Conservation (phyloP, 805 yeast genomes). For the Zygosaccharomyces siamensis region DNA sequence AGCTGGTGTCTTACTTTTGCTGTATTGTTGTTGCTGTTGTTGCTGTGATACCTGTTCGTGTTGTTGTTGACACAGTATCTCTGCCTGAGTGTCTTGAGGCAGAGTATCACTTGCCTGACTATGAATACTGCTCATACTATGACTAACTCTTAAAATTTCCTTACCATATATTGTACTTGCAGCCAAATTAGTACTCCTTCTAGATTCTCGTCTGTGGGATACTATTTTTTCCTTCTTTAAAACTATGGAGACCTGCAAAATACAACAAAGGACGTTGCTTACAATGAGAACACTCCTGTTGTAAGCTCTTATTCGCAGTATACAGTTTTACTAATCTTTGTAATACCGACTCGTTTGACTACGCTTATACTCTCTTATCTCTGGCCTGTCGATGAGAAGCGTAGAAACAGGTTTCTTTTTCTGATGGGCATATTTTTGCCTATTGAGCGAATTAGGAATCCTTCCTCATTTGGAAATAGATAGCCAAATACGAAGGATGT, state of each 20-base stretch:
- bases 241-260: not conserved
- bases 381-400: too few species aligned
- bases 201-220: not conserved
- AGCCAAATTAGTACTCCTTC: not conserved
- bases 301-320: too few species aligned
- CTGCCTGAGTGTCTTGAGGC: slow-evolving; percentile 1
- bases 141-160: not conserved
- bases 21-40: slow-evolving; percentile 8
- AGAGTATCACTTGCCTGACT: slow-evolving; percentile 21
- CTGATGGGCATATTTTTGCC: slow-evolving; percentile 1
- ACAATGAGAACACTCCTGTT: too few species aligned
- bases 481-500: not conserved
- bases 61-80: not conserved
- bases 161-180: not conserved
- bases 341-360: too few species aligned
- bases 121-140: slow-evolving; percentile 24
- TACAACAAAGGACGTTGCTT: not conserved
- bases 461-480: not conserved
- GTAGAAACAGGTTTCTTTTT: not conserved
- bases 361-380: too few species aligned
- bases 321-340: too few species aligned
- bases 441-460: slow-evolving; percentile 2
- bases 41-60: slow-evolving; percentile 6
- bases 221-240: not conserved
- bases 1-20: slow-evolving; percentile 16